Base-by-base conservation (phyloP, 1,284 basidiomycete genomes). In the Trichosporon sp. region DNA sequence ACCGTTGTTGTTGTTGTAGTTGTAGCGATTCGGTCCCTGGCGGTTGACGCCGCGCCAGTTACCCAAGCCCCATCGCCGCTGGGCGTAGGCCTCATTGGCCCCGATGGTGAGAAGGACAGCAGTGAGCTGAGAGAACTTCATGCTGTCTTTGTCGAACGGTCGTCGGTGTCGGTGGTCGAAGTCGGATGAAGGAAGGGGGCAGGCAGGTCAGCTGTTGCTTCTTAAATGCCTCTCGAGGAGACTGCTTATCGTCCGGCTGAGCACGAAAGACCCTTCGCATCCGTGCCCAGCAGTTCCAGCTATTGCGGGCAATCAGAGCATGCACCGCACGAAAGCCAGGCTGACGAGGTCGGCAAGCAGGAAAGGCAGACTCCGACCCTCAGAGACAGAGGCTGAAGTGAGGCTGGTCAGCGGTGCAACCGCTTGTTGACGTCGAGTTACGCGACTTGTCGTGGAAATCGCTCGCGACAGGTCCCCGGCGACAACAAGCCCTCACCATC, bases 111-210 rank as follows among this genome's bases (percentile, higher is more conserved):
- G 31, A 16, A 63, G 11, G 59, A 63, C 59, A 63, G 59, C 59
- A 35, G 16, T 8, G 31, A 63, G 59, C 59, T 63, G 59, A 37
- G 59, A 16, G 59, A 63, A 32, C 59, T 63, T 63, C 59, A 63
- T 63, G 59, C 59, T 63, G 59, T 12, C 59, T 35, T 16, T 32
- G 16, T n/a, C 16, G 59, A 35, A 63, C 31, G 35, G 14, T 19
- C 8, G 31, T 35, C 16, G 59, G 31, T 63, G 59, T 63, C 31
- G 59, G 31, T 32, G 5, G 31, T 35, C 16, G 59, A 35, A n/a
- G 59, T 63, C 31, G 32, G 59, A n/a, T 63, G 59, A 63, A 63
- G 26, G 12, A 14, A 61, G 32, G 31, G 12, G 32, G 35, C 4
- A 54, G 1, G 16, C 4, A 2, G n/a, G 32, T 63, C 59, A 63